Evolutionary conservation across 2,329 filamentous ascomycete species (phyloP), one percentile per base, ranked within the genome.

Genomic region (Trichoderma lentiforme): DNA sequence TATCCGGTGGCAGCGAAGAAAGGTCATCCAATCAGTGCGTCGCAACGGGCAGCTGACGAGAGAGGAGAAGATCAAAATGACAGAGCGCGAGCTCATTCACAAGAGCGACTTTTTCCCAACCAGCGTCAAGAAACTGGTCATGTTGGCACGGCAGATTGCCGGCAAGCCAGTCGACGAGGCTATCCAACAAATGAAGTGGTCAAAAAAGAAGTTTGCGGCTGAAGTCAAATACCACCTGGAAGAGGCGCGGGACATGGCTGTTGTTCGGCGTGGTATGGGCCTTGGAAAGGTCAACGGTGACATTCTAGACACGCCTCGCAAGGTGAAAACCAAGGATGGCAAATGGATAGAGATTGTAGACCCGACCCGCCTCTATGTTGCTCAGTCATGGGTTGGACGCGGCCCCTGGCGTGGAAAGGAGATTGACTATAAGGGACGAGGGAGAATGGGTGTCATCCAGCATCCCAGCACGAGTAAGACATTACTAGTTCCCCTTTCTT

Each of bases 161-260:
- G 96, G 96, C 75, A 98, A 98, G 88, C 91, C 91, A n/a, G 86
- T 99, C 73, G 94, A 97, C 72, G 95, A 99, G 43, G 96, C 96
- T 15, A 93, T 98, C 75, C 84, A 93, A 70, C 96, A 99, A 86
- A 97, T 99, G 93, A 89, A 91, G 71, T 98, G 95, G 84, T 95
- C 92, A 81, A 93, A 94, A 86, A 99, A 99, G 89, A 95, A 94
- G 84, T 92, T 92, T 74, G 93, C 95, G 7, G 86, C 89, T 75
- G 94, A 97, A 78, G 89, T 98, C 32, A 85, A 88, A 76, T 91
- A 90, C 78, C 93, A 96, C 79, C 85, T 99, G 21, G 89, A 96
- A 79, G 88, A 93, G 77, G 95, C 95, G 1, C 89, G 92, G 72
- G 93, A 97, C 79, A 85, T 91, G 78, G 96, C 96, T 43, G 86